phyloP scores from a whole-genome alignment of 805 yeast species.

The Teunomyces atbi region DNA sequence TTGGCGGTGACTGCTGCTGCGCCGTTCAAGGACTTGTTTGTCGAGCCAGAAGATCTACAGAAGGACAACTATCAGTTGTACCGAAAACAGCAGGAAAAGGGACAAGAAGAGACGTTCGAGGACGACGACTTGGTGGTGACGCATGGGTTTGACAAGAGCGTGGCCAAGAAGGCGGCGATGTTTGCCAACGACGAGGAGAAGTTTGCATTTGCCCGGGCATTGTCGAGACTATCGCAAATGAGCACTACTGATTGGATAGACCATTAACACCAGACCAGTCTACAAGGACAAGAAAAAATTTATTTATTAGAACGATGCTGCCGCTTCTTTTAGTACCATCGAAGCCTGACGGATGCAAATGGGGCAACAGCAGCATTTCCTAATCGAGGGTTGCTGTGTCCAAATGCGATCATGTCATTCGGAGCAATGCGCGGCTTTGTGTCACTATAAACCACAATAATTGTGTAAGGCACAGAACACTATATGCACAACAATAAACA shows the following conservation, averaged over 20 bases:
- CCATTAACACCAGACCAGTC: constrained; percentile 9
- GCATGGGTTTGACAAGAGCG: constrained; percentile 72
- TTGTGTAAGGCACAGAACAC: not conserved
- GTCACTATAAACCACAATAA: not conserved
- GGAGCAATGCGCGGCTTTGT: not conserved
- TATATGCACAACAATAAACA: not conserved
- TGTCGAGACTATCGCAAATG: constrained; percentile 90
- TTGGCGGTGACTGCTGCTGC: constrained; percentile 89
- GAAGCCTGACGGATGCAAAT: no score
- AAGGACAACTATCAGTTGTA: constrained; percentile 47
- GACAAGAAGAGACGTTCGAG: constrained; percentile 41
- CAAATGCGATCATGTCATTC: not conserved
- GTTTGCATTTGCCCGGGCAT: constrained; percentile 95
- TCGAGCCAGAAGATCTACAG: constrained; percentile 67
- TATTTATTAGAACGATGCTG: no score
- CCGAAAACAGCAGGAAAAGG: constrained; percentile 36
- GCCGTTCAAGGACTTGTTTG: constrained; percentile 79
- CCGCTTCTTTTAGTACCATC: not conserved
- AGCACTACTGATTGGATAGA: constrained; percentile 91
- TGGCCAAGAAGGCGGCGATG: constrained; percentile 69
- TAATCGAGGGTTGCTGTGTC: not conserved
- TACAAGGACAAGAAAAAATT: not conserved
- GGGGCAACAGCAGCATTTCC: not conserved
- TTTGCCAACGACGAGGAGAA: constrained; percentile 92
- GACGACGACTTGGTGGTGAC: constrained; percentile 65